phyloP scores from a whole-genome alignment of 257 asterid species.

The Solanum paucissectum region DNA sequence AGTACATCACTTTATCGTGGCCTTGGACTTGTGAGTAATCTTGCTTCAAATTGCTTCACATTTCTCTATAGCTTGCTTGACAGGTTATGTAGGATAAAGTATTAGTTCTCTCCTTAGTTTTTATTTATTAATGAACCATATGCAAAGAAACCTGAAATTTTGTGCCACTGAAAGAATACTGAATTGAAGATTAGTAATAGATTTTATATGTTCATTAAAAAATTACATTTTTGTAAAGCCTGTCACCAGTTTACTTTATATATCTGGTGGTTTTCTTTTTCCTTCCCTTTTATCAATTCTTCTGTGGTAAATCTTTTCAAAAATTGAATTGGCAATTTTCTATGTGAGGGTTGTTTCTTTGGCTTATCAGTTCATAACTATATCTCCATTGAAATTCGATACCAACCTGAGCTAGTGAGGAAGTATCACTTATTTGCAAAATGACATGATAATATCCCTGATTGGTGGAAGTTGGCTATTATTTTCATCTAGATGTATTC shows the following conservation, averaged over 20 bases:
- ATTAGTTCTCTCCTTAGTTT: background rate
- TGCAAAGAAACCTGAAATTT: background rate
- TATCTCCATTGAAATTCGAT: background rate
- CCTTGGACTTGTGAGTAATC: slow-evolving; percentile 57
- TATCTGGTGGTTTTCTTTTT: background rate
- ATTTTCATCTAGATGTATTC: background rate
- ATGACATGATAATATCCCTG: background rate
- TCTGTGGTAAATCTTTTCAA: background rate
- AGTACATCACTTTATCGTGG: slow-evolving; percentile 78
- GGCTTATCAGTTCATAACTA: background rate
- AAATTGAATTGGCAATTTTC: background rate
- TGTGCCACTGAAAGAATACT: background rate
- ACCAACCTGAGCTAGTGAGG: background rate
- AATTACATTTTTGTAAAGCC: background rate
- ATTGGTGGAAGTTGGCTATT: background rate
- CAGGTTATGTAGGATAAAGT: background rate
- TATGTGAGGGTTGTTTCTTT: background rate
- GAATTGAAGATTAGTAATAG: background rate
- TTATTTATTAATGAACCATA: background rate
- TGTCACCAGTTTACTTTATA: background rate
- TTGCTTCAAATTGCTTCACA: background rate
- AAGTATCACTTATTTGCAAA: background rate
- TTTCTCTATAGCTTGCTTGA: background rate
- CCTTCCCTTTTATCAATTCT: too few relatives aligned
- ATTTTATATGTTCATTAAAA: background rate